A percentile compares a stretch with the other conserved stretches of the same genome.
phyloP scores from a whole-genome alignment of 441 rosid species.

The Kokia cookei region DNA sequence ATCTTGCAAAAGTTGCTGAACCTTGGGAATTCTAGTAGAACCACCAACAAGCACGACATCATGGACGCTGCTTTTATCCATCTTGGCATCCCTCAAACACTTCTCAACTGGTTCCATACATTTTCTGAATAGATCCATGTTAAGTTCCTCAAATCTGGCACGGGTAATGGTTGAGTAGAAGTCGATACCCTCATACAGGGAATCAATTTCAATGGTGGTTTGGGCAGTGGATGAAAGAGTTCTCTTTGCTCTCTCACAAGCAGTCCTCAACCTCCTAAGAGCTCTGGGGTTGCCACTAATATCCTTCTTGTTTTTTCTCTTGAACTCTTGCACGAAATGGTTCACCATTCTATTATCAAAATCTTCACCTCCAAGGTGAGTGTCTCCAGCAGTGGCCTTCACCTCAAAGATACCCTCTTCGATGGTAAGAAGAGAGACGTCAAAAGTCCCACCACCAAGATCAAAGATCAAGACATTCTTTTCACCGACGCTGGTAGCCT shows the following conservation, averaged over 20 bases:
- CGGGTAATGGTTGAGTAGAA: constrained; percentile 49
- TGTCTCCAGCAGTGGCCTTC: constrained; percentile 54
- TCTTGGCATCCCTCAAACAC: constrained; percentile 63
- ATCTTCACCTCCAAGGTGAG: constrained; percentile 58
- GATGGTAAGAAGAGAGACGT: constrained; percentile 54
- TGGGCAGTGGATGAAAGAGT: constrained; percentile 59
- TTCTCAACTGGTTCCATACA: constrained; percentile 70
- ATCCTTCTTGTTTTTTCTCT: constrained; percentile 60
- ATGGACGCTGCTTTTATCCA: constrained; percentile 42
- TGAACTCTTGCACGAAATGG: constrained; percentile 58
- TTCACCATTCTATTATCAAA: constrained; percentile 64
- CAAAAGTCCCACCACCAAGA: constrained; percentile 61
- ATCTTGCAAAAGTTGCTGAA: constrained; percentile 52
- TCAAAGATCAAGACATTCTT: constrained; percentile 55
- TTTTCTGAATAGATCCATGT: constrained; percentile 58
- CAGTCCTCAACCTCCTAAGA: constrained; percentile 50
- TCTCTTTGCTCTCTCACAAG: constrained; percentile 60
- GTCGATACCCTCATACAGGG: constrained; percentile 50
- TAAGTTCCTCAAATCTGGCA: constrained; percentile 55
- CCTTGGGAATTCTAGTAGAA: constrained; percentile 59
- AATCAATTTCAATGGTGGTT: constrained; percentile 54
- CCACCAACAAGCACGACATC: constrained; percentile 66
- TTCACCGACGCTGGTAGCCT: constrained; percentile 48
- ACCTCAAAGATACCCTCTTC: constrained; percentile 63
- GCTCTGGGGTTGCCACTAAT: constrained; percentile 53